These are phyloP conservation scores for Ciborinia camelliae DNA, from an alignment of 2,329 filamentous ascomycete species.

Conservation along the genomic window DNA sequence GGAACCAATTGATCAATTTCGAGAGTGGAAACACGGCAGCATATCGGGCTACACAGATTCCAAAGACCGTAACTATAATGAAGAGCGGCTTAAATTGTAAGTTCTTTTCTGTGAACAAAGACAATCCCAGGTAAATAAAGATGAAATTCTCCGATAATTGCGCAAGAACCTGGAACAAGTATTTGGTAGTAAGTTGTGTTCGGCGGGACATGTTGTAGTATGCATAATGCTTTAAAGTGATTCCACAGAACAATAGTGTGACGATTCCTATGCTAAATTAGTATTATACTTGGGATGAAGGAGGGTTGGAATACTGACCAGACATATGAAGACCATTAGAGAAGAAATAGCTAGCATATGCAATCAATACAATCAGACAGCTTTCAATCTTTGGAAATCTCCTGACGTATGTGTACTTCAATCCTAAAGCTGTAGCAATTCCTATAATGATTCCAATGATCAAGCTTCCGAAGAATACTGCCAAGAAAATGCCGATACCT, in stretches of 20 bases:
- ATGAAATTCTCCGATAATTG: slow-evolving; percentile 99
- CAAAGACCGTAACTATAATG: slow-evolving; percentile 86
- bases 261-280: slow-evolving; percentile 59
- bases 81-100: slow-evolving; percentile 91
- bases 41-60: slow-evolving; percentile 90
- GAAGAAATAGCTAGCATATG: slow-evolving; percentile 97
- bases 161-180: slow-evolving; percentile 89
- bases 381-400: slow-evolving; percentile 96
- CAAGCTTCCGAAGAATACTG: slow-evolving; percentile 93
- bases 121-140: slow-evolving; percentile 96
- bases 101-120: slow-evolving; percentile 86
- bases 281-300: slow-evolving; percentile 2
- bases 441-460: slow-evolving; percentile 85
- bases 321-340: slow-evolving; percentile 95
- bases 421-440: slow-evolving; percentile 76
- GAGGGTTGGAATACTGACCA: slow-evolving; percentile 55
- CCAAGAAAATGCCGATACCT: slow-evolving; percentile 88
- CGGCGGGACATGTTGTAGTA: slow-evolving; percentile 99
- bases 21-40: slow-evolving; percentile 93
- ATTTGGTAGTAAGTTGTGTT: slow-evolving; percentile 96
- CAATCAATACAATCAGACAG: slow-evolving; percentile 87
- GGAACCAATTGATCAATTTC: slow-evolving; percentile 85
- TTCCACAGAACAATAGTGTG: slow-evolving; percentile 93
- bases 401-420: slow-evolving; percentile 93
- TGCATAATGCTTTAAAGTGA: slow-evolving; percentile 97